These are phyloP conservation scores for Aurantiochytrium sp. DNA, from an alignment of 108 stramenopile species.

Conservation along the genomic window DNA sequence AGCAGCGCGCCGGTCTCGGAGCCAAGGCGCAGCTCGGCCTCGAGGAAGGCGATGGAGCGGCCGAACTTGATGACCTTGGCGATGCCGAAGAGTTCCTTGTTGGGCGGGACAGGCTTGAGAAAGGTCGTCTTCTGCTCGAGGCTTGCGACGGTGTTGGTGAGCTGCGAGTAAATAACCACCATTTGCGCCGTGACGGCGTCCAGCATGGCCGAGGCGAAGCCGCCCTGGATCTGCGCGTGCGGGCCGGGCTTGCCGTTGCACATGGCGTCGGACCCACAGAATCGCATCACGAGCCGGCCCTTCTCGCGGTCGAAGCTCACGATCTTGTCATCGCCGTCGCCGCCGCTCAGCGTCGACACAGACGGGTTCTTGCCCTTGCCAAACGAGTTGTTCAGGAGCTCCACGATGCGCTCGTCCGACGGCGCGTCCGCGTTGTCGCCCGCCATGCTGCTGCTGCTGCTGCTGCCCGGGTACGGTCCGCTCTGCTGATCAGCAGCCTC, in stretches of 20 bases:
- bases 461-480: too few relatives aligned
- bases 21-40: neutral
- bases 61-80: constrained; percentile 27
- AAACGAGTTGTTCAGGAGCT: neutral
- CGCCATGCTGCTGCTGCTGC: neutral
- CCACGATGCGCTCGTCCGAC: constrained; percentile 10
- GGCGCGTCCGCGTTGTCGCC: neutral
- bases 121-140: neutral
- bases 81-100: neutral
- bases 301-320: neutral
- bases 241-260: constrained; percentile 13
- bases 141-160: neutral
- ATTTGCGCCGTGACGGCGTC: constrained; percentile 11
- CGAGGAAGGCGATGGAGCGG: neutral
- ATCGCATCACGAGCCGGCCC: neutral
- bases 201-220: constrained; percentile 16
- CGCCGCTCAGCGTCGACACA: neutral
- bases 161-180: neutral
- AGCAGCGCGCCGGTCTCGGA: neutral
- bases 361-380: constrained; percentile 9
- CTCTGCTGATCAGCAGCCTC: too few relatives aligned
- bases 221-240: constrained; percentile 1
- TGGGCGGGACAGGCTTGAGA: neutral
- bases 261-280: constrained; percentile 24
- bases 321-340: constrained; percentile 16